Base-by-base conservation (phyloP, 2,329 filamentous ascomycete species). In the Rutstroemia sp. region DNA sequence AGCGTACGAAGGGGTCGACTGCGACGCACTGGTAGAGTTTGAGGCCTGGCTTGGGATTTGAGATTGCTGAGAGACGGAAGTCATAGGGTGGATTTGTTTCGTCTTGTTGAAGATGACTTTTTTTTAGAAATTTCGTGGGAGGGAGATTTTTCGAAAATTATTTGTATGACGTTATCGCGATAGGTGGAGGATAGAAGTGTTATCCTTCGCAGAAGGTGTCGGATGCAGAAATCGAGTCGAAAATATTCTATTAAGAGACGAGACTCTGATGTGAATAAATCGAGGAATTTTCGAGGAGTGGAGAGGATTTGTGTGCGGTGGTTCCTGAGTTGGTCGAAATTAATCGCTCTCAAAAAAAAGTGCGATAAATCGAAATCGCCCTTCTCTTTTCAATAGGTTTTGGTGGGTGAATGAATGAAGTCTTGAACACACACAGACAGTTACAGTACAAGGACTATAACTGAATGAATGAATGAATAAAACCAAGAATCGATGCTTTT, bases 1-100 rank as follows among this genome's bases (percentile, higher is more conserved):
- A 76, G 82, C 82, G 82, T 86, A 85, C 71, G 82, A 85, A 71
- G 74, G 70, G 72, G 79, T 76, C 71, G 79, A 76, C 69, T 68
- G 66, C 58, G 78, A 75, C 71, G 78, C 76, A 73, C 78, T 76
- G 64, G 71, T 72, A 72, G 75, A 74, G 73, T 75, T 81, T 69
- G 77, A 76, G 76, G 81, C 80, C 79, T 78, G 65, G 62, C 54
- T 67, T 50, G 66, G 65, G 59, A 61, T 64, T 64, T 63, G 61
- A 51, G 65, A 53, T 63, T 64, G 64, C 59, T 67, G 64, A 58
- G 68, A 69, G 52, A 69, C 65, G 50, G 68, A 69, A 69, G 67
- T 70, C 68, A 70, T 70, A 68, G 63, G 62, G 63, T 58, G 61
- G 52, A 54, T 58, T 61, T 42, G 39, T 42, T 58, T 59, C 63